A percentile compares a stretch with the other conserved stretches of the same genome.
Evolutionary conservation across 2,329 filamentous ascomycete genomes (phyloP).

Genomic region (Botrytis aclada): DNA sequence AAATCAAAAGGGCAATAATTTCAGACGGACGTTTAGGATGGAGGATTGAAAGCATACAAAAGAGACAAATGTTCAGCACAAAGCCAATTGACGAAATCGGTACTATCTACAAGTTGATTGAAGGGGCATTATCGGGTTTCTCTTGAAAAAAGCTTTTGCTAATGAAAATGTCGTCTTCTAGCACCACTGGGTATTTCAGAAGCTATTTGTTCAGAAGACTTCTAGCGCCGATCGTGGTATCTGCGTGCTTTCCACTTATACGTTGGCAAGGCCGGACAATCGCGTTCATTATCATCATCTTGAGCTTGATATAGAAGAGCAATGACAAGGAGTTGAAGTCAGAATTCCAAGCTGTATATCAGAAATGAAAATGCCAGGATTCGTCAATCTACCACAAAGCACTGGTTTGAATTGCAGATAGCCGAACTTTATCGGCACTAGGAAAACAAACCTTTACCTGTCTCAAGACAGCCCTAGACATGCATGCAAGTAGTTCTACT

Average conservation of each 20-base stretch:
- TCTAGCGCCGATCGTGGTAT: background rate
- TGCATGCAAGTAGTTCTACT: background rate
- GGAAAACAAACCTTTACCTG: slow-evolving; percentile 63
- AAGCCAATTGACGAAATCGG: background rate
- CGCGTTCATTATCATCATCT: slow-evolving; percentile 96
- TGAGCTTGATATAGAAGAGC: slow-evolving; percentile 99
- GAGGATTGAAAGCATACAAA: background rate
- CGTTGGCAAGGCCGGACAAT: slow-evolving; percentile 99
- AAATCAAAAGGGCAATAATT: background rate
- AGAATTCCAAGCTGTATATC: slow-evolving; percentile 89
- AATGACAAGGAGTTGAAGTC: slow-evolving; percentile 99
- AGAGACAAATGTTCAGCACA: background rate
- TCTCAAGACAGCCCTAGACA: background rate
- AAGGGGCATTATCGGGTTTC: accelerated
- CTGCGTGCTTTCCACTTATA: slow-evolving; percentile 84
- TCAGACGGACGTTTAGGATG: background rate
- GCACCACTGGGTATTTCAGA: background rate
- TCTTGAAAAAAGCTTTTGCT: background rate
- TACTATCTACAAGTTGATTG: background rate
- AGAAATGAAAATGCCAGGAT: slow-evolving; percentile 99
- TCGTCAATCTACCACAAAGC: slow-evolving; percentile 93
- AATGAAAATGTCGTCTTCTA: background rate
- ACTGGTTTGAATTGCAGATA: slow-evolving; percentile 59
- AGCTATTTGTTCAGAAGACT: slow-evolving; percentile 39
- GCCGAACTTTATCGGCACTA: slow-evolving; percentile 98